Conservation (phyloP, 2,329 filamentous ascomycete species). For the Colletotrichum orbiculare region DNA sequence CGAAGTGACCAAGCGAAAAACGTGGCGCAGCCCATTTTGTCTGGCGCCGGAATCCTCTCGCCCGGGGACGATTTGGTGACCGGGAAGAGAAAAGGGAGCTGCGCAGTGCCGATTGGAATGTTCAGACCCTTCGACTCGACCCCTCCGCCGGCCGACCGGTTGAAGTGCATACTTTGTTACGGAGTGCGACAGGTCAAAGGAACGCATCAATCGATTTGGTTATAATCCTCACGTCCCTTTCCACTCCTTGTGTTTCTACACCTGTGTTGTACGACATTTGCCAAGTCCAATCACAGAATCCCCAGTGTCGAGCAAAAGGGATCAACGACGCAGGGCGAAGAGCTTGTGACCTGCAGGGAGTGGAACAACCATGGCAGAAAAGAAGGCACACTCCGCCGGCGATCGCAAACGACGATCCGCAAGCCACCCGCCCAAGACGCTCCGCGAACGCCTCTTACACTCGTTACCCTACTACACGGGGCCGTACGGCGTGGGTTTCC, state of each 20-base stretch:
- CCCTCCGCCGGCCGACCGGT: background rate
- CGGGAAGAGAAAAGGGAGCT: background rate
- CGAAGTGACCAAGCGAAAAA: too few species aligned
- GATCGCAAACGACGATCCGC: slow-evolving; percentile 36
- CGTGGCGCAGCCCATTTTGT: too few species aligned
- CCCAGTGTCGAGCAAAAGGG: too few species aligned
- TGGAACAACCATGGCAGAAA: background rate
- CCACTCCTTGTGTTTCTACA: background rate
- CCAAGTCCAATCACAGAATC: too few species aligned
- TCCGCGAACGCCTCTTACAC: slow-evolving; percentile 54
- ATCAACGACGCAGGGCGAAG: too few species aligned
- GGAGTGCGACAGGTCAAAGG: too few species aligned
- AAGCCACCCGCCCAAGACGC: slow-evolving; percentile 43
- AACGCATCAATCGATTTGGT: background rate
- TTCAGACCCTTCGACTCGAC: background rate
- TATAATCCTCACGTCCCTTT: background rate
- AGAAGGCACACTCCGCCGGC: background rate
- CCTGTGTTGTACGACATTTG: background rate
- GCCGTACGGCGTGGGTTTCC: slow-evolving; percentile 74
- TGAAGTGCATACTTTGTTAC: too few species aligned
- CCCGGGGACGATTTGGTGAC: background rate
- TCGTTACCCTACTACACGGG: slow-evolving; percentile 71
- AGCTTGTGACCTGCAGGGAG: background rate
- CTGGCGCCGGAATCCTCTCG: too few species aligned
- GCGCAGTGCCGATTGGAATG: background rate